phyloP scores from a whole-genome alignment of 2,329 filamentous ascomycete species.

The Clarireedia hainanense region DNA sequence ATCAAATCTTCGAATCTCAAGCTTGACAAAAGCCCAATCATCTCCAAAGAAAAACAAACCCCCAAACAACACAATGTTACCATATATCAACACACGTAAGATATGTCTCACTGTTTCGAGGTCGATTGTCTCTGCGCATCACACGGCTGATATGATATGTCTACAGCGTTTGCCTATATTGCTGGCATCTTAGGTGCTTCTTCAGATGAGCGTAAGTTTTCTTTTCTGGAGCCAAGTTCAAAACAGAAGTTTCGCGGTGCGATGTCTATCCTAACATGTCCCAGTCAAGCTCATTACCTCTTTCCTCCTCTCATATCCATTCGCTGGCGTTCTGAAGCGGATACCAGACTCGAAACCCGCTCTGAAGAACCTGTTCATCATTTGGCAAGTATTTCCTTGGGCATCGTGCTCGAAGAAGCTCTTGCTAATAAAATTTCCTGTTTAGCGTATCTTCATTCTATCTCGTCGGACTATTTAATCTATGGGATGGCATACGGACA shows the following conservation, averaged over 20 bases:
- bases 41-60: not conserved
- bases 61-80: slow-evolving; percentile 42
- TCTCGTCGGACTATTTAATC: slow-evolving; percentile 83
- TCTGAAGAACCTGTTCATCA: slow-evolving; percentile 82
- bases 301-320: slow-evolving; percentile 85
- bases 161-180: slow-evolving; percentile 52
- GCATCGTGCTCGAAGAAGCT: not conserved
- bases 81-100: slow-evolving; percentile 55
- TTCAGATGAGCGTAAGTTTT: slow-evolving; percentile 50
- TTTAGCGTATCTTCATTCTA: slow-evolving; percentile 76
- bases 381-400: slow-evolving; percentile 47
- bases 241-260: too few relatives aligned
- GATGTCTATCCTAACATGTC: slow-evolving; percentile 7
- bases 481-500: slow-evolving; percentile 79
- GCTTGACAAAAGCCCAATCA: too few relatives aligned
- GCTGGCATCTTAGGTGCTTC: slow-evolving; percentile 52
- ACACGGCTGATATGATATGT: slow-evolving; percentile 20
- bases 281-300: slow-evolving; percentile 88
- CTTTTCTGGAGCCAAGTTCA: not conserved
- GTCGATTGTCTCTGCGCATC: too few relatives aligned
- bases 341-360: slow-evolving; percentile 78
- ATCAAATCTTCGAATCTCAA: too few relatives aligned
- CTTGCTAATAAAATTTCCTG: slow-evolving; percentile 11
- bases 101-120: not conserved
- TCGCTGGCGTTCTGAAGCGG: slow-evolving; percentile 81